Base-by-base conservation (phyloP, 805 yeast species). In the Candida ovalis region DNA sequence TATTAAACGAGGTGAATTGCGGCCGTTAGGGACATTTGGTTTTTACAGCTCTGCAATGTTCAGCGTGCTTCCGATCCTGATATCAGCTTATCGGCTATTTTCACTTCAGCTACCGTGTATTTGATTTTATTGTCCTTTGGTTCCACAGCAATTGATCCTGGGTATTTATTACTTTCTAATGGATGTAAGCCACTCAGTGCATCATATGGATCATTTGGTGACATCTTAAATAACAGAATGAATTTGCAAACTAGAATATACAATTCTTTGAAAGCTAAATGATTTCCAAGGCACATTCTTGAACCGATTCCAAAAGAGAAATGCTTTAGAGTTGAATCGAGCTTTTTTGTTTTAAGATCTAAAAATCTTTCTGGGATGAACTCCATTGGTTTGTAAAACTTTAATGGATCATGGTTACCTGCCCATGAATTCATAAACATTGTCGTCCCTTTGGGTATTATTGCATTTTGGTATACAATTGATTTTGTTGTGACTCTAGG, bases 301-400 rank as follows among this genome's bases (percentile, higher is more conserved):
- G 84, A 70, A 0, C 95, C 95, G 17, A 78, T 75, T 0, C 94
- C 95, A 64, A 84, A 81, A 4, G 88, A 57, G 46, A 80, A 68
- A 63, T 82, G 82, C 18, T 53, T 58, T 33, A 63, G 21, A 51
- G 45, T n/a, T 56, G 41, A 15, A 46, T 45, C 57, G 46, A 27
- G 27, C 49, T 40, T 39, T 12, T 35, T 54, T 53, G 60, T 30
- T 37, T 33, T 42, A 8, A 39, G 60, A 49, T 54, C 51, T 9
- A 82, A 58, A 74, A 77, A 82, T 42, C 89, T 60, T 32, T 71
- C 74, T 1, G 88, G 88, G 1, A 59, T 48, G 56, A 82, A 83
- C 17, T 58, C 57, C 58, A 62, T 63, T 0, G 88, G 84, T 17
- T 70, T 55, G 13, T 55, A 51, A 50, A 75, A 82, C 13, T 61